phyloP scores from a whole-genome alignment of 768 basidiomycete species.

The Lactarius evosmus region DNA sequence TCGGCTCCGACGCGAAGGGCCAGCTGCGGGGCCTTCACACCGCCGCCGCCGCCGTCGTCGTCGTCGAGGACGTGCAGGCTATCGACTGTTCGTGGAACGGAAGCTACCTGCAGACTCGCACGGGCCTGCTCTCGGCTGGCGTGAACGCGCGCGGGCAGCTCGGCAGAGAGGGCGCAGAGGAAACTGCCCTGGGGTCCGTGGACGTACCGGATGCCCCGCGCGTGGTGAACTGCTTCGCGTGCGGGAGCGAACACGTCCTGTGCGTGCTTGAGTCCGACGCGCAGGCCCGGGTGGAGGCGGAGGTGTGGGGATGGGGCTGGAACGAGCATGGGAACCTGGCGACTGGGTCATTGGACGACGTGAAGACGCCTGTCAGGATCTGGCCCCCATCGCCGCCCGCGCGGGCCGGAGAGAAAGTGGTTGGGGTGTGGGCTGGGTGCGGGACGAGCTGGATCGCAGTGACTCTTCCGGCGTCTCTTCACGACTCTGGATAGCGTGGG shows the following conservation, averaged over 20 bases:
- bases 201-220: constrained; percentile 34
- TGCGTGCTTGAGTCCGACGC: constrained; percentile 27
- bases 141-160: constrained; percentile 63
- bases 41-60: too few species aligned
- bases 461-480: not conserved
- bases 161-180: constrained; percentile 38
- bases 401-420: not conserved
- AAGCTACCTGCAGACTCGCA: constrained; percentile 46
- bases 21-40: constrained; percentile 49
- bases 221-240: constrained; percentile 36
- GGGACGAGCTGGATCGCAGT: constrained; percentile 49
- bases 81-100: constrained; percentile 80
- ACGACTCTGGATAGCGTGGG: not conserved
- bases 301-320: constrained; percentile 92
- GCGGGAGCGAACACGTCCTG: constrained; percentile 87
- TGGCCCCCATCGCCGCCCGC: constrained; percentile 44
- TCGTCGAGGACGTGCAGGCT: constrained; percentile 31
- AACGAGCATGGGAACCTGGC: constrained; percentile 97
- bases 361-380: constrained; percentile 46
- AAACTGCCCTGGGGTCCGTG: constrained; percentile 30
- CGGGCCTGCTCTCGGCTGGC: constrained; percentile 48
- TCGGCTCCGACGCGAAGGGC: constrained; percentile 72
- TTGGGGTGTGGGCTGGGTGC: constrained; percentile 47
- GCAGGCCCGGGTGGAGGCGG: not conserved
- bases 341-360: constrained; percentile 55